phyloP scores from a whole-genome alignment of 495 filamentous ascomycete species.

The Xylaria cubensis region DNA sequence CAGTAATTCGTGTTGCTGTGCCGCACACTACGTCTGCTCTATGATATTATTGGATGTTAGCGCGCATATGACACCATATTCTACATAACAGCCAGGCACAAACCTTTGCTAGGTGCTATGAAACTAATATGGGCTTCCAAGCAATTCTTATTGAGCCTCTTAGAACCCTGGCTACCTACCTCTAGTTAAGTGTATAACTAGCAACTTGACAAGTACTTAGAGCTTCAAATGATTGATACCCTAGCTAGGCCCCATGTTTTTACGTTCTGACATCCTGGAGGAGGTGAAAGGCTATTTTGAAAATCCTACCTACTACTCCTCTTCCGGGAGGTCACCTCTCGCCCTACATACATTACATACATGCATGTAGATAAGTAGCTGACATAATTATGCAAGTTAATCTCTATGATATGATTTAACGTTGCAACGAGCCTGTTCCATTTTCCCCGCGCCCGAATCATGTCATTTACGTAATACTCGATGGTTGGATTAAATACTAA shows the following conservation, averaged over 20 bases:
- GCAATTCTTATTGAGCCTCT: too few relatives aligned
- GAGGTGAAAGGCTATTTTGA: not conserved
- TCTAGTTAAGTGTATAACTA: too few relatives aligned
- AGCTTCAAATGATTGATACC: too few relatives aligned
- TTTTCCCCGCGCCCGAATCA: not conserved
- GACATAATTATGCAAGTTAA: not conserved
- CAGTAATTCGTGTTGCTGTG: slow-evolving; percentile 12
- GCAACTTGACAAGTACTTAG: too few relatives aligned
- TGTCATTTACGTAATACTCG: not conserved
- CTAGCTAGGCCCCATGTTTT: too few relatives aligned
- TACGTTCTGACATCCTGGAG: too few relatives aligned
- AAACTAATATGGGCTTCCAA: too few relatives aligned
- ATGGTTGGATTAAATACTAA: not conserved
- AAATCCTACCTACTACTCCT: slow-evolving; percentile 3
- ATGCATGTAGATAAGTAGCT: not conserved
- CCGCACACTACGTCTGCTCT: not conserved
- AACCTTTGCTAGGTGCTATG: too few relatives aligned
- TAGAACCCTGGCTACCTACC: too few relatives aligned
- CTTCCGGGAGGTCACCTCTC: not conserved
- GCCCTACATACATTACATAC: not conserved
- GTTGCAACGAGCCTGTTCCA: not conserved
- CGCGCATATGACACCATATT: too few relatives aligned
- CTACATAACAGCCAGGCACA: too few relatives aligned
- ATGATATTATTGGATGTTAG: too few relatives aligned
- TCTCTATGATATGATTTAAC: slow-evolving; percentile 10